phyloP scores from a whole-genome alignment of 257 asterid species.

The Penstemon barbatus region DNA sequence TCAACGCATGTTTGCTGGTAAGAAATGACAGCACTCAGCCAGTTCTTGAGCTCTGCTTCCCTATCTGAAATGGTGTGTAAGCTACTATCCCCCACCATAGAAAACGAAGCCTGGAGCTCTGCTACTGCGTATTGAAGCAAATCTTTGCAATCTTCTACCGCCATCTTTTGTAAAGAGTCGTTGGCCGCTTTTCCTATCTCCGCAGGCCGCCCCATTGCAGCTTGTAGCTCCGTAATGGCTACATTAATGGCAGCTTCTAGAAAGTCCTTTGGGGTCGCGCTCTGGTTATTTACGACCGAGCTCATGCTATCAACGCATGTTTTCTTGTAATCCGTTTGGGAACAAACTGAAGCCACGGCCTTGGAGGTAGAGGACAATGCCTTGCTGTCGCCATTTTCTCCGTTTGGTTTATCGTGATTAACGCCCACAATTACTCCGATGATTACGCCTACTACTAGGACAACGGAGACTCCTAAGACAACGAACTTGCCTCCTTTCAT shows the following conservation, averaged over 20 bases:
- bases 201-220: constrained; percentile 26
- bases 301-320: constrained; percentile 35
- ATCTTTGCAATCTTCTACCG: constrained; percentile 45
- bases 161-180: constrained; percentile 45
- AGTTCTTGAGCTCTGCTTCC: constrained; percentile 41
- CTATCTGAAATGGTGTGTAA: constrained; percentile 27
- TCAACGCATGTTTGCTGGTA: constrained; percentile 49
- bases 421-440: constrained; percentile 24
- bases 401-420: not conserved
- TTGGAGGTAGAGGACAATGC: constrained; percentile 30
- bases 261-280: constrained; percentile 39
- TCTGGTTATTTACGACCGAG: constrained; percentile 33
- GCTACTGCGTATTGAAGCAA: constrained; percentile 38
- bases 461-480: constrained; percentile 24
- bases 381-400: constrained; percentile 4
- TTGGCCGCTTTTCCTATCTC: constrained; percentile 32
- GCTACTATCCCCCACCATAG: constrained; percentile 35
- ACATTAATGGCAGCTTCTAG: constrained; percentile 33
- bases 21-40: constrained; percentile 50
- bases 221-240: constrained; percentile 34
- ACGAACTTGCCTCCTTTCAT: constrained; percentile 29
- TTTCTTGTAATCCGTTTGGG: constrained; percentile 36
- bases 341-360: constrained; percentile 35
- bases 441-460: constrained; percentile 30
- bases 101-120: constrained; percentile 47